These are phyloP conservation scores for Solanum raphanifolium DNA, from an alignment of 257 asterid genomes.

Conservation along the genomic window DNA sequence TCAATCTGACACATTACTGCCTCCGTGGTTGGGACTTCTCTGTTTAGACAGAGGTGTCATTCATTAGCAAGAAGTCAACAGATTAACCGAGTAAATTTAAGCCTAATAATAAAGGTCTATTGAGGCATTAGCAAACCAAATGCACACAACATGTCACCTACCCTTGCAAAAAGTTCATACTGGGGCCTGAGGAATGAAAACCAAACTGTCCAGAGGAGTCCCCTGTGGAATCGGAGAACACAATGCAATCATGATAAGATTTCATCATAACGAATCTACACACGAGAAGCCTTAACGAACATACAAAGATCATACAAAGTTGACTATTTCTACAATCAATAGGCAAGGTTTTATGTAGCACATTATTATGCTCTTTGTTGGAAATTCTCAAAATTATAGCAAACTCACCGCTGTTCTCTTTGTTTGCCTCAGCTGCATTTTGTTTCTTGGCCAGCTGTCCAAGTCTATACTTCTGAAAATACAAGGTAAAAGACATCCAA, in stretches of 20 bases:
- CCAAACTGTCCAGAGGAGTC: constrained; percentile 40
- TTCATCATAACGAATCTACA: not conserved
- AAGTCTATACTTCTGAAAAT: constrained; percentile 67
- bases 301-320: not conserved
- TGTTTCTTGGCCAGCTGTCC: constrained; percentile 70
- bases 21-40: constrained; percentile 62
- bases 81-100: not conserved
- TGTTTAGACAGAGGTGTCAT: constrained; percentile 8
- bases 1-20: constrained; percentile 57
- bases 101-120: not conserved
- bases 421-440: constrained; percentile 21
- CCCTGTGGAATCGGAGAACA: constrained; percentile 12
- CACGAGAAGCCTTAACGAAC: not conserved
- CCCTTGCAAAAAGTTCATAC: constrained; percentile 51
- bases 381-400: not conserved
- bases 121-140: not conserved
- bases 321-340: not conserved
- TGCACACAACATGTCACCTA: constrained; percentile 5
- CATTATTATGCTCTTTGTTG: not conserved
- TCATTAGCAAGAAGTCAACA: not conserved
- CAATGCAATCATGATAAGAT: not conserved
- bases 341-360: not conserved
- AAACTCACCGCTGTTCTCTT: constrained; percentile 39
- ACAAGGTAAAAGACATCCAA: not conserved
- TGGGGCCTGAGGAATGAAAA: constrained; percentile 28